phyloP scores from a whole-genome alignment of 177 flowering plant species.

The Vitis hybrid region DNA sequence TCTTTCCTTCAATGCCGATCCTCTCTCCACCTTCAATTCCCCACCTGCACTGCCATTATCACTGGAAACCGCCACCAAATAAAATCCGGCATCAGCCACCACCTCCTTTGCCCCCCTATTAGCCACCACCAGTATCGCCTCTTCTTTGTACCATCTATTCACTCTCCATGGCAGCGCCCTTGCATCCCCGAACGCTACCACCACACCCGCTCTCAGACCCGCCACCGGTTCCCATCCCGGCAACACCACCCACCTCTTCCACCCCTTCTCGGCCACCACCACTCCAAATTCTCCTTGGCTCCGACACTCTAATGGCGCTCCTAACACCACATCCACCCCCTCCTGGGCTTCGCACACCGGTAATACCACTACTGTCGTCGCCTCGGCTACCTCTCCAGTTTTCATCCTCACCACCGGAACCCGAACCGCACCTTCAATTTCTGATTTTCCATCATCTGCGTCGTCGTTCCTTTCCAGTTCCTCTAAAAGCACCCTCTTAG shows the following conservation, averaged over 20 bases:
- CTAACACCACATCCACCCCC: constrained; percentile 37
- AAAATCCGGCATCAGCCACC: constrained; percentile 56
- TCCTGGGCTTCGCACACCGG: constrained; percentile 65
- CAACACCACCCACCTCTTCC: constrained; percentile 83
- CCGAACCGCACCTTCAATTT: constrained; percentile 14
- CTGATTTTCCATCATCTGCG: constrained; percentile 19
- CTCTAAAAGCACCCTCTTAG: constrained; percentile 30
- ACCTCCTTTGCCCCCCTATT: constrained; percentile 64
- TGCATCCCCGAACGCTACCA: constrained; percentile 61
- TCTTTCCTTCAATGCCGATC: constrained; percentile 47
- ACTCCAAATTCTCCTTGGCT: constrained; percentile 68
- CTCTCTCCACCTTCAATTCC: constrained; percentile 67
- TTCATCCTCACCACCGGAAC: constrained; percentile 86
- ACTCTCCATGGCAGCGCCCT: constrained; percentile 82
- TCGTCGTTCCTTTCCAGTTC: constrained; percentile 37
- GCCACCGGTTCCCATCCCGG: constrained; percentile 77
- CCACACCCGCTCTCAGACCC: constrained; percentile 60
- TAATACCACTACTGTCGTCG: constrained; percentile 53
- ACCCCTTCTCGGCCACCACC: constrained; percentile 73
- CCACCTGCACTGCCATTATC: constrained; percentile 25
- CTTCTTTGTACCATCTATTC: constrained; percentile 70
- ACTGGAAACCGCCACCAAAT: constrained; percentile 37
- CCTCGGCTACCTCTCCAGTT: constrained; percentile 77
- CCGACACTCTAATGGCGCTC: constrained; percentile 59
- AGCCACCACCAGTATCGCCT: constrained; percentile 69